A percentile compares a stretch with the other conserved stretches of the same genome.
Conservation (phyloP, 108 stramenopile genomes). For the Skeletonema tropicum region DNA sequence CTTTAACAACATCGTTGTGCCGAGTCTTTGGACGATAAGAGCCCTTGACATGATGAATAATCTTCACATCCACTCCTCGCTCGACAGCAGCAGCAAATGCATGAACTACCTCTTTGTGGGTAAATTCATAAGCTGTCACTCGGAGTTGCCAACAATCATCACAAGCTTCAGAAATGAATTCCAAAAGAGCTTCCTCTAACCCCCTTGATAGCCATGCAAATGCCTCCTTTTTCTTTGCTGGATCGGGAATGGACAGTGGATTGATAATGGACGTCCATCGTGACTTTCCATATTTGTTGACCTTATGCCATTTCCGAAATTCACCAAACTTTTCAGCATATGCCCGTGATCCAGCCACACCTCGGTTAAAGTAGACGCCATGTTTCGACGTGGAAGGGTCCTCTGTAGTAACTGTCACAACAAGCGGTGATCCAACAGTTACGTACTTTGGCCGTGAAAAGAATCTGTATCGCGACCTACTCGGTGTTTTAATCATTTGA, state of each 20-base stretch:
- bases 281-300: conserved; percentile 17
- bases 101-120: conserved; percentile 40
- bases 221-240: conserved; percentile 35
- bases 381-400: conserved; percentile 32
- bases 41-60: too few relatives aligned
- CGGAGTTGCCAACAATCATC: conserved; percentile 22
- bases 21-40: too few relatives aligned
- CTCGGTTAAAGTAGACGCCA: conserved; percentile 38
- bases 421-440: conserved; percentile 17
- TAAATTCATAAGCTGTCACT: conserved; percentile 44
- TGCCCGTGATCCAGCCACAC: conserved; percentile 43
- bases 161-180: conserved; percentile 36
- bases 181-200: conserved; percentile 40
- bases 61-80: conserved; percentile 43
- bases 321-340: conserved; percentile 35
- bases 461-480: not conserved
- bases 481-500: conserved; percentile 21
- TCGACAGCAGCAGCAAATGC: conserved; percentile 43
- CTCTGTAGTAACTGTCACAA: conserved; percentile 32
- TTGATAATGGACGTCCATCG: conserved; percentile 31
- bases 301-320: conserved; percentile 25
- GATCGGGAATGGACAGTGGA: conserved; percentile 38
- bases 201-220: conserved; percentile 46
- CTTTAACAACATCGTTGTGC: too few relatives aligned
- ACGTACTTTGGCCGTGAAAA: conserved; percentile 10